These are phyloP conservation scores for Lentinula detonsa DNA, from an alignment of 768 basidiomycete genomes.

Conservation along the genomic window DNA sequence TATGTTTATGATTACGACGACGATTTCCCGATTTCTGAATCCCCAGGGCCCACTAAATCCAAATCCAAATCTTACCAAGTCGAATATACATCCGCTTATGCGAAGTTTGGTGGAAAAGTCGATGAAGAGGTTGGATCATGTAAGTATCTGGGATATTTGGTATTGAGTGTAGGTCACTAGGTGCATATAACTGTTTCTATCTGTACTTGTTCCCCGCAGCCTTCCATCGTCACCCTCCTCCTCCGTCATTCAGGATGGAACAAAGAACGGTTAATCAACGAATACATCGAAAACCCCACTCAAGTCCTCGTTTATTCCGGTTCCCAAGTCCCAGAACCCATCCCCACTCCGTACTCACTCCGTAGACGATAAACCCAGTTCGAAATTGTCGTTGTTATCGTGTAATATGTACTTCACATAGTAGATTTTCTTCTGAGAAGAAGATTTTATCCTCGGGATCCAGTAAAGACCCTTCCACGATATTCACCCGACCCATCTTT, in stretches of 20 bases:
- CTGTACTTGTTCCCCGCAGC: too few species aligned
- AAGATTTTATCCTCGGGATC: constrained; percentile 10
- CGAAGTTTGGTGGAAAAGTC: constrained; percentile 62
- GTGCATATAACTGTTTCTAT: background rate
- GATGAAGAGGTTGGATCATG: constrained; percentile 63
- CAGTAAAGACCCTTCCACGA: constrained; percentile 7
- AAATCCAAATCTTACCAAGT: constrained; percentile 77
- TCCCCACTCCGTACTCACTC: constrained; percentile 8
- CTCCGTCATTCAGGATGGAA: constrained; percentile 90
- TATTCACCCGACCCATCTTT: too few species aligned
- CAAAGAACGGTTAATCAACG: constrained; percentile 92
- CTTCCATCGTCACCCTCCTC: constrained; percentile 53
- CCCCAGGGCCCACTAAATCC: constrained; percentile 30
- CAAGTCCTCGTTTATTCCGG: constrained; percentile 71
- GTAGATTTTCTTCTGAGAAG: constrained; percentile 21
- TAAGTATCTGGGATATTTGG: constrained; percentile 88
- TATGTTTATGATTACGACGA: constrained; percentile 19
- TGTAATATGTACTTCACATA: constrained; percentile 20
- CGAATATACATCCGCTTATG: constrained; percentile 68
- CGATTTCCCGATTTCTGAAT: constrained; percentile 45
- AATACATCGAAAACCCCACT: constrained; percentile 91
- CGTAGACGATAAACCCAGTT: constrained; percentile 16
- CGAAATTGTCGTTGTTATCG: constrained; percentile 26
- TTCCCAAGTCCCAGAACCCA: constrained; percentile 37
- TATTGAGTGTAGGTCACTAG: constrained; percentile 74